Evolutionary conservation across 164 flowering plant species (phyloP).

Genomic region (Berberis vulgaris): DNA sequence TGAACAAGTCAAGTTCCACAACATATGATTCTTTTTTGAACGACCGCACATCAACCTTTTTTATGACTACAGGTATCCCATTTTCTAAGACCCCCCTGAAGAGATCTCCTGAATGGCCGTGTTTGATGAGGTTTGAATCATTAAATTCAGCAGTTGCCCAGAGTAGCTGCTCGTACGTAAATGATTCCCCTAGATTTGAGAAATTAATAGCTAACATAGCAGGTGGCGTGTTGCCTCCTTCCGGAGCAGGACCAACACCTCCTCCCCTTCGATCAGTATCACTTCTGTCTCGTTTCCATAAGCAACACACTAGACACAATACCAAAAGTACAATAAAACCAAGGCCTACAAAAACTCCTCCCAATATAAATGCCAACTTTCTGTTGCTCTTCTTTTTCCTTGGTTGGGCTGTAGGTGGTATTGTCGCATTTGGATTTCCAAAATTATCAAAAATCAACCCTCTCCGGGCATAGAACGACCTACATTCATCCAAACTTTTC

Average conservation of each 20-base stretch:
- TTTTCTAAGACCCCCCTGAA: conserved; percentile 60
- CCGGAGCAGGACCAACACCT: conserved; percentile 42
- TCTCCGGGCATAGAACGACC: conserved; percentile 45
- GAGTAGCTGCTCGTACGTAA: conserved; percentile 69
- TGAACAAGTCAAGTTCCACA: conserved; percentile 63
- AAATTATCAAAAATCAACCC: conserved; percentile 61
- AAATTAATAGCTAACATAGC: conserved; percentile 40
- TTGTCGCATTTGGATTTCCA: conserved; percentile 41
- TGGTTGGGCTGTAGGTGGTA: conserved; percentile 6
- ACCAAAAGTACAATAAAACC: conserved; percentile 43
- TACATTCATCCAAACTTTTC: conserved; percentile 44
- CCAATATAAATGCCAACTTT: conserved; percentile 36
- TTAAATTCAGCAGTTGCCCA: conserved; percentile 59
- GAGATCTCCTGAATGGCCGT: conserved; percentile 91
- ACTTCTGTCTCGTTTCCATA: conserved; percentile 28
- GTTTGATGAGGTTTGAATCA: conserved; percentile 67
- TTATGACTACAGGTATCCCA: conserved; percentile 56
- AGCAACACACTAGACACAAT: conserved; percentile 23
- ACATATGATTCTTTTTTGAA: conserved; percentile 51
- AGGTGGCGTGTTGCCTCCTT: conserved; percentile 23
- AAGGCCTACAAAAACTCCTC: conserved; percentile 62
- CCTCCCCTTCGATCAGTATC: conserved; percentile 38
- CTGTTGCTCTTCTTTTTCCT: conserved; percentile 24
- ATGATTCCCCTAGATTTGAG: conserved; percentile 56
- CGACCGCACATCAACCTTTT: conserved; percentile 45